Evolutionary conservation across 805 yeast species (phyloP).

Genomic region (Saturnispora sanitii): DNA sequence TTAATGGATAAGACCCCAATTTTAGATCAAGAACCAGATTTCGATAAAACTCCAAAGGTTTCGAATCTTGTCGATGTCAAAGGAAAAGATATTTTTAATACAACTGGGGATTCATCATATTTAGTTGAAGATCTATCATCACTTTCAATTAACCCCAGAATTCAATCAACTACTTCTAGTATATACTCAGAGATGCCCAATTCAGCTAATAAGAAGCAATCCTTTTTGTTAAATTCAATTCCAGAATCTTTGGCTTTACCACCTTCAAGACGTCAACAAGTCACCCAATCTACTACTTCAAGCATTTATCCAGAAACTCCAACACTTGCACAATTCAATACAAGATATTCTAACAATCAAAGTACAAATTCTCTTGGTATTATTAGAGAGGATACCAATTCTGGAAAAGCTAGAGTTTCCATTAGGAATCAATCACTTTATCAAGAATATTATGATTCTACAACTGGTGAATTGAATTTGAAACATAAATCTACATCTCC

Average conservation of each 20-base stretch:
- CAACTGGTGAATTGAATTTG: constrained; percentile 9
- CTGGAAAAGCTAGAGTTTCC: constrained; percentile 19
- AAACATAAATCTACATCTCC: neutral
- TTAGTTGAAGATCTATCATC: constrained; percentile 3
- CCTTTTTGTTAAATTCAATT: constrained; percentile 2
- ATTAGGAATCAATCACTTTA: constrained; percentile 23
- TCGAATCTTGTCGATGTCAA: neutral
- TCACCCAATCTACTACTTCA: constrained; percentile 14
- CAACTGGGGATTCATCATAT: neutral
- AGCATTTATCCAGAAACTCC: constrained; percentile 17
- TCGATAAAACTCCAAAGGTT: constrained; percentile 15
- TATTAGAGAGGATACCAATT: neutral
- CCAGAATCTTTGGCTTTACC: neutral
- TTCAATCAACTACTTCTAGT: constrained; percentile 18
- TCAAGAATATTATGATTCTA: constrained; percentile 13
- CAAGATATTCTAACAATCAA: neutral
- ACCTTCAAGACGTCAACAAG: neutral
- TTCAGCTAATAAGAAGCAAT: neutral
- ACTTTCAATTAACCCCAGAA: constrained; percentile 1
- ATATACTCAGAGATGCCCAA: constrained; percentile 15
- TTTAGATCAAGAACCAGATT: constrained; percentile 1
- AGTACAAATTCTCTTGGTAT: constrained; percentile 12
- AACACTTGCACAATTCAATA: constrained; percentile 2
- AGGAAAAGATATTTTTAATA: constrained; percentile 5
- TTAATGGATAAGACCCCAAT: constrained; percentile 9